These are phyloP conservation scores for Fusarium coicis DNA, from an alignment of 2,329 filamentous ascomycete species.

Conservation along the genomic window DNA sequence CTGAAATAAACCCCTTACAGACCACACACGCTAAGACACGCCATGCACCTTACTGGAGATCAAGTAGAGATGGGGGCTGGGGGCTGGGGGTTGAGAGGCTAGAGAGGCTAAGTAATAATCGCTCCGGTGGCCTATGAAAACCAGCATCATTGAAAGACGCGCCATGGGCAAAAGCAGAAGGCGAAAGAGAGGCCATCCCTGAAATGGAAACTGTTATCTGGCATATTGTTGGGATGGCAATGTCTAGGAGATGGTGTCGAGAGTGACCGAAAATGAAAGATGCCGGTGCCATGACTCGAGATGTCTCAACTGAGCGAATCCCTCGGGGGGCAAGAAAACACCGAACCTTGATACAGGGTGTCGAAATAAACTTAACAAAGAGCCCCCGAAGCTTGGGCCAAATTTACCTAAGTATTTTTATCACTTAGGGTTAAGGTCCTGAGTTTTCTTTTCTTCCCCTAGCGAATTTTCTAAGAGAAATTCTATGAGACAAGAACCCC, in stretches of 20 bases:
- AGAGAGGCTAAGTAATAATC: constrained; percentile 9
- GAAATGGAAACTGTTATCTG: not conserved
- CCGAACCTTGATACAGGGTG: no score
- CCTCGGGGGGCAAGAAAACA: no score
- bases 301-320: constrained; percentile 8
- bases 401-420: no score
- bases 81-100: constrained; percentile 14
- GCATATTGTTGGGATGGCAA: not conserved
- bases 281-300: constrained; percentile 23
- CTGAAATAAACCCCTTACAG: constrained; percentile 4
- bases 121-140: constrained; percentile 8
- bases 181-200: constrained; percentile 1
- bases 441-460: no score
- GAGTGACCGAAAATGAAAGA: constrained; percentile 1
- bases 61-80: not conserved
- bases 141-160: constrained; percentile 2
- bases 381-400: no score
- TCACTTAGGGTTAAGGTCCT: no score
- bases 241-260: not conserved
- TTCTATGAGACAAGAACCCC: not conserved
- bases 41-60: constrained; percentile 12
- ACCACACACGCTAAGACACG: constrained; percentile 17
- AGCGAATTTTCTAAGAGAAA: not conserved
- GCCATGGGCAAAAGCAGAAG: constrained; percentile 16
- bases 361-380: no score